Evolutionary conservation across 2,329 filamentous ascomycete genomes (phyloP).

Genomic region (Trichoderma sp.): DNA sequence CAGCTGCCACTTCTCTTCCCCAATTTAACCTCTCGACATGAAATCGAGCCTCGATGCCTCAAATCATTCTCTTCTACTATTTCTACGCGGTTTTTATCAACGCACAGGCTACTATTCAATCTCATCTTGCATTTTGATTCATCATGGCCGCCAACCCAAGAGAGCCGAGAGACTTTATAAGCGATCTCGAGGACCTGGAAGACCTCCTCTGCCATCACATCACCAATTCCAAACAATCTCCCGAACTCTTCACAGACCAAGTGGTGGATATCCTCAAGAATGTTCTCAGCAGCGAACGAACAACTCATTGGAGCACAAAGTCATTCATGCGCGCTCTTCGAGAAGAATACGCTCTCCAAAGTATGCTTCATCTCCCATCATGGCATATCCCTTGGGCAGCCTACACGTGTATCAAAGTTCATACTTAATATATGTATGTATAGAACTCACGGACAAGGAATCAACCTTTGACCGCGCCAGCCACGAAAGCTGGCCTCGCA

Average conservation of each 20-base stretch:
- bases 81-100: not conserved
- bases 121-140: not conserved
- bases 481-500: conserved; percentile 24
- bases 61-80: not conserved
- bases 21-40: not conserved
- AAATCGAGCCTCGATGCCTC: conserved; percentile 8
- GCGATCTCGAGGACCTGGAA: conserved; percentile 19
- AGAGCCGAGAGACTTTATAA: conserved; percentile 19
- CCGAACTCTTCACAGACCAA: not conserved
- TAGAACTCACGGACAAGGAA: conserved; percentile 9
- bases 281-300: not conserved
- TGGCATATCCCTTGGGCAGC: not conserved
- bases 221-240: not conserved
- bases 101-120: not conserved
- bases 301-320: conserved; percentile 25
- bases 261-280: conserved; percentile 9
- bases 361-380: not conserved
- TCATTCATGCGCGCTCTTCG: conserved; percentile 24
- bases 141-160: not conserved
- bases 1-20: not conserved
- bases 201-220: conserved; percentile 25
- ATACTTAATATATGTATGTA: not conserved
- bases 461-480: not conserved
- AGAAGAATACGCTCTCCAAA: conserved; percentile 8
- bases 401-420: not conserved